These are phyloP conservation scores for Salvia sclarea DNA, from an alignment of 305 asterid species.

Conservation along the genomic window DNA sequence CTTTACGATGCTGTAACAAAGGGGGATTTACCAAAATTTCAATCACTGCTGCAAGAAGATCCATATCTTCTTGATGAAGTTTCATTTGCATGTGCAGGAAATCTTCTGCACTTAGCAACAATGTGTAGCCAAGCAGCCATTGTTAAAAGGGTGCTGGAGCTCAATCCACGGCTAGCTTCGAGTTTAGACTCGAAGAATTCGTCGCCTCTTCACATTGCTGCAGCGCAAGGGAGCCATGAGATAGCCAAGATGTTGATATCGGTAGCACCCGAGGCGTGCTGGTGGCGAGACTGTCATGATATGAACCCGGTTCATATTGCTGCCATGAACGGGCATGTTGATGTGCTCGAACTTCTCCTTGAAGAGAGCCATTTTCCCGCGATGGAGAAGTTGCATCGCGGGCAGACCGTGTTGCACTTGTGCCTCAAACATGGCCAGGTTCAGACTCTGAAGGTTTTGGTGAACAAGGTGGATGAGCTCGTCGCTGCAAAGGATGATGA, in stretches of 20 bases:
- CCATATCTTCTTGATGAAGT: no score
- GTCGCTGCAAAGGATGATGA: neutral
- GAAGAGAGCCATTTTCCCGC: neutral
- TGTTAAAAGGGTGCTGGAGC: neutral
- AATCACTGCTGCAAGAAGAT: no score
- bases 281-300: neutral
- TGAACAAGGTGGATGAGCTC: neutral
- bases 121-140: no score
- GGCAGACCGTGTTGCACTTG: neutral
- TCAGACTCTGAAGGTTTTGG: neutral
- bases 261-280: neutral
- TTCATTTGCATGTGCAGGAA: neutral
- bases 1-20: neutral
- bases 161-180: neutral
- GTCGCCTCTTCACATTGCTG: neutral
- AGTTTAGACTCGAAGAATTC: neutral
- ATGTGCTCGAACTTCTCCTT: neutral
- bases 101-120: no score
- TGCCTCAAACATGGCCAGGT: neutral
- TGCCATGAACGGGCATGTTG: neutral
- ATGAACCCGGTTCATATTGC: conserved; percentile 8
- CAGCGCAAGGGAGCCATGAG: neutral
- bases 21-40: neutral
- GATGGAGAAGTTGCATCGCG: neutral
- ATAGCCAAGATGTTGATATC: neutral